These are phyloP conservation scores for Gardenia jasminoides DNA, from an alignment of 257 asterid genomes.

Conservation along the genomic window DNA sequence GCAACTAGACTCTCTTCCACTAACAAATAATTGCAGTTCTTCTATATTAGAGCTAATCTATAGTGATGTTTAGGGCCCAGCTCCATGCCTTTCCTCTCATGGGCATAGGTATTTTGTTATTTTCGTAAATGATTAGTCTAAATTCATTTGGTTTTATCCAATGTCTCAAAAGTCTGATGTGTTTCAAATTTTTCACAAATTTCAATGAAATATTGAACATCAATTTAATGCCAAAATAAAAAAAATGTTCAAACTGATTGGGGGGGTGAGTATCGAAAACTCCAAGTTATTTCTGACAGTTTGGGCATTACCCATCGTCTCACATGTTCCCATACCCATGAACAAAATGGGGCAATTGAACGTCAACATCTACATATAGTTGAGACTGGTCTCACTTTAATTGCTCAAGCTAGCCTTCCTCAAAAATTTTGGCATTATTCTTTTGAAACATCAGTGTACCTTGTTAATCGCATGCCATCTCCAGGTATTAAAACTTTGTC, in stretches of 20 bases:
- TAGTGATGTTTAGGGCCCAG: neutral
- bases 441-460: neutral
- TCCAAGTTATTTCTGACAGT: neutral
- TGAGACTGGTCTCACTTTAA: neutral
- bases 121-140: neutral
- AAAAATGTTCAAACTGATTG: constrained; percentile 3
- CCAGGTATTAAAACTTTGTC: neutral
- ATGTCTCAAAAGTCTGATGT: neutral
- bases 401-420: neutral
- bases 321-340: neutral
- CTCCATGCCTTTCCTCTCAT: neutral
- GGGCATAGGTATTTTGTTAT: neutral
- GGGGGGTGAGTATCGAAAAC: constrained; percentile 6
- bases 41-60: neutral
- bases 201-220: neutral
- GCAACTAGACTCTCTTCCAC: neutral
- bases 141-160: neutral
- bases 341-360: neutral
- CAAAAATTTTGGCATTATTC: neutral
- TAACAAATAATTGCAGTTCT: neutral
- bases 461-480: neutral
- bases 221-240: neutral
- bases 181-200: neutral
- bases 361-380: neutral
- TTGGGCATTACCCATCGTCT: neutral